These are phyloP conservation scores for Hibiscus trionum DNA, from an alignment of 345 rosid species.

Conservation along the genomic window DNA sequence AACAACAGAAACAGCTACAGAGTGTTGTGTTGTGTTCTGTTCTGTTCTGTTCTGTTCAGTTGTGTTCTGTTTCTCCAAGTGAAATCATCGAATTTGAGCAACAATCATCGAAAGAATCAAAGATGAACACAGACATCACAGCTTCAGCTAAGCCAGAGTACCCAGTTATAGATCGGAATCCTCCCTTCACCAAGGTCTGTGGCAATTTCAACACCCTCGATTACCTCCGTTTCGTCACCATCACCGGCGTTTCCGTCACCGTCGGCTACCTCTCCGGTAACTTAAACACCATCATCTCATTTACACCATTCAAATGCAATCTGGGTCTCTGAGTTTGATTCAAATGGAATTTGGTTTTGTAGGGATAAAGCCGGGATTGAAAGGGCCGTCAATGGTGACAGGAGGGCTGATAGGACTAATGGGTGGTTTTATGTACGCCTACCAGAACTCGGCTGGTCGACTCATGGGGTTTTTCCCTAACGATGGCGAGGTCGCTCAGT, in stretches of 20 bases:
- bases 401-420: conserved; percentile 91
- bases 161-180: conserved; percentile 82
- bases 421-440: conserved; percentile 99
- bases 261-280: conserved; percentile 91
- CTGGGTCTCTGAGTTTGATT: not conserved
- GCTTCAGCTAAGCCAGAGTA: conserved; percentile 88
- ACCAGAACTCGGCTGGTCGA: conserved; percentile 93
- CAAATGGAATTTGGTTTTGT: not conserved
- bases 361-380: conserved; percentile 90
- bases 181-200: conserved; percentile 70
- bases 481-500: conserved; percentile 68
- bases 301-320: not conserved
- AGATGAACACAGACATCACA: conserved; percentile 88
- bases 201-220: conserved; percentile 77
- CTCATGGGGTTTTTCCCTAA: conserved; percentile 96
- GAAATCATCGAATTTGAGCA: not conserved
- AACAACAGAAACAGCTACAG: not conserved
- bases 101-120: conserved; percentile 8
- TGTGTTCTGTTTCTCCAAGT: not conserved
- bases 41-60: not conserved
- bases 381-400: conserved; percentile 95
- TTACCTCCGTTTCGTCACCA: conserved; percentile 65
- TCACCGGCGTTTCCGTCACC: conserved; percentile 82
- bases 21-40: not conserved
- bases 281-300: not conserved